Percentiles rank a stretch among this genome's conserved stretches.
Conservation (phyloP, 768 basidiomycete genomes). For the Lyophyllum decastes region DNA sequence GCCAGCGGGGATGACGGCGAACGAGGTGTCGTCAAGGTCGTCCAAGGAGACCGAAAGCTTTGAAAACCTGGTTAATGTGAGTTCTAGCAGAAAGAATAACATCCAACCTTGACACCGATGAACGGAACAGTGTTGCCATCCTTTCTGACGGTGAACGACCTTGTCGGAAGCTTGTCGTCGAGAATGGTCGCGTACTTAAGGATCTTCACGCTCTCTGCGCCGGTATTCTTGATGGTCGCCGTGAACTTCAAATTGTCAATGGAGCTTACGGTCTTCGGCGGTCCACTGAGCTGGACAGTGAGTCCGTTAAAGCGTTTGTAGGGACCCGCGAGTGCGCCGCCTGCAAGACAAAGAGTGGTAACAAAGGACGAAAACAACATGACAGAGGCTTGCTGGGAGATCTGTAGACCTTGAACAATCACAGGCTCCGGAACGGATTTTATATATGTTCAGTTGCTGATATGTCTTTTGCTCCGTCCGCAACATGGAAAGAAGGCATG, state of each 20-base stretch:
- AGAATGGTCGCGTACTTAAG: constrained; percentile 50
- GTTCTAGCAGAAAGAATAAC: neutral
- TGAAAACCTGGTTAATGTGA: neutral
- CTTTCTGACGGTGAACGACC: constrained; percentile 44
- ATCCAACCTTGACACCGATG: constrained; percentile 45
- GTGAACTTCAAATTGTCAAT: constrained; percentile 40
- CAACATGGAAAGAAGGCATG: neutral
- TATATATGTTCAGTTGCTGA: neutral
- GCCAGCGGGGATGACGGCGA: constrained; percentile 39
- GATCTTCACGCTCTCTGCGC: constrained; percentile 38
- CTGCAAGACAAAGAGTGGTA: constrained; percentile 26
- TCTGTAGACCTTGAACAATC: neutral
- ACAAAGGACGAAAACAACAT: constrained; percentile 32
- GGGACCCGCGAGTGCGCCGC: constrained; percentile 30
- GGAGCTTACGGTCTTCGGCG: constrained; percentile 32
- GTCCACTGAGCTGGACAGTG: constrained; percentile 29
- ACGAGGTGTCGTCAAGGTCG: constrained; percentile 40
- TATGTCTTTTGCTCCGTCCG: neutral
- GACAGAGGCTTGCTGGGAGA: neutral
- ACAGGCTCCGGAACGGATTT: neutral
- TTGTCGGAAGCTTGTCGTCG: constrained; percentile 42
- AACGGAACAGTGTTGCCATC: constrained; percentile 38
- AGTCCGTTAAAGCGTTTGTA: constrained; percentile 32
- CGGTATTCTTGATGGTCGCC: constrained; percentile 42
- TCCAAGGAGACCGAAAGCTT: constrained; percentile 38